A percentile compares a stretch with the other conserved stretches of the same genome.
phyloP scores from a whole-genome alignment of 2,329 filamentous ascomycete species.

The Chrysoporthe cubensis region DNA sequence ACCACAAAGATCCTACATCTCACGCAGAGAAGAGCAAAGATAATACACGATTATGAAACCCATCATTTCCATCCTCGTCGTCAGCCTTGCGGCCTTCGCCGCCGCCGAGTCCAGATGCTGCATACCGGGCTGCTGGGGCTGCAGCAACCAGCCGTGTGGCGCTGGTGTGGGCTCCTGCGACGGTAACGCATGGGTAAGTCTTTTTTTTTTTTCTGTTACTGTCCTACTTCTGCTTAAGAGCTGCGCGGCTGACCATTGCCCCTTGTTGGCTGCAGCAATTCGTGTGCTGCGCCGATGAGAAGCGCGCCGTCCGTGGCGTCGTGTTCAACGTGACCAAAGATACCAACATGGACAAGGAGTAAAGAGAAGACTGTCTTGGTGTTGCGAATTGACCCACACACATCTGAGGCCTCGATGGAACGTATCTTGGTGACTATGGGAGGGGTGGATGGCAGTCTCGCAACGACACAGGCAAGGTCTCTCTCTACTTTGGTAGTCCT shows the following conservation, averaged over 20 bases:
- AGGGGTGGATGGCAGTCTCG: background rate
- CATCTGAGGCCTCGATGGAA: background rate
- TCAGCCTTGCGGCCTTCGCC: background rate
- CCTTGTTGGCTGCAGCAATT: background rate
- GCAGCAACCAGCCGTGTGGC: constrained; percentile 1
- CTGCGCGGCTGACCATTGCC: background rate
- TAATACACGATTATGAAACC: background rate
- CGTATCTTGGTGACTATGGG: background rate
- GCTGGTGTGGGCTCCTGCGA: background rate
- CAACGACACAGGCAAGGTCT: background rate
- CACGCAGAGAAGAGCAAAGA: background rate
- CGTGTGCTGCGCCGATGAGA: constrained; percentile 2
- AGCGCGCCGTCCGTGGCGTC: background rate
- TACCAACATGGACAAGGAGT: background rate
- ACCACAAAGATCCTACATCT: background rate
- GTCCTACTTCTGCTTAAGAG: background rate
- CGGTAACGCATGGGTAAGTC: background rate
- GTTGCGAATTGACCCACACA: background rate
- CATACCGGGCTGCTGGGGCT: constrained; percentile 6
- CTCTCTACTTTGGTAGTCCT: background rate
- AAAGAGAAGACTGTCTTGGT: background rate
- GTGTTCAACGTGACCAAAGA: background rate
- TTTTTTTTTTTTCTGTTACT: background rate
- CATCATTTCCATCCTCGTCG: background rate
- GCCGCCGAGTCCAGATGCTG: constrained; percentile 4